Conservation (phyloP, 495 filamentous ascomycete genomes). For the Cryomyces antarcticus region DNA sequence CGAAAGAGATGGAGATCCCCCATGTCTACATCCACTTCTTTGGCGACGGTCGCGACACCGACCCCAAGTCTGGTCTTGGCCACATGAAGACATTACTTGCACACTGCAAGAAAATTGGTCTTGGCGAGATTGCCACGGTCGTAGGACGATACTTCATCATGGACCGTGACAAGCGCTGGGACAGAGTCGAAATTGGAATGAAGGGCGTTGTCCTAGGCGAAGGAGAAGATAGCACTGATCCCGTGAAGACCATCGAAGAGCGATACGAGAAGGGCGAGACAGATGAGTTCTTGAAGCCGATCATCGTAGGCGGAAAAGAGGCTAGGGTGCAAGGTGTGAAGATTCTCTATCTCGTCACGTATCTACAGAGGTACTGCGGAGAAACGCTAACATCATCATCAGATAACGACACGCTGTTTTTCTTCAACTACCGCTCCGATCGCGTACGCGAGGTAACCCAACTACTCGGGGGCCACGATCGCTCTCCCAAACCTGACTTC, state of each 20-base stretch:
- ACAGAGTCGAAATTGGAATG: constrained; percentile 73
- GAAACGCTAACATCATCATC: constrained; percentile 2
- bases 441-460: constrained; percentile 94
- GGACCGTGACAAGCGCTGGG: constrained; percentile 99
- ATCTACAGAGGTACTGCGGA: neutral
- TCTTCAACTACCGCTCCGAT: constrained; percentile 99
- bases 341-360: neutral
- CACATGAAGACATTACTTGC: constrained; percentile 74
- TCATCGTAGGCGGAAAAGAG: constrained; percentile 76
- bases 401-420: constrained; percentile 90
- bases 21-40: constrained; percentile 98
- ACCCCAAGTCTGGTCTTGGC: constrained; percentile 71
- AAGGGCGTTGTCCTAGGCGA: constrained; percentile 72
- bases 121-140: constrained; percentile 77
- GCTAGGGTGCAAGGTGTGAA: constrained; percentile 56
- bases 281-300: constrained; percentile 96
- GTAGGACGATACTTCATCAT: constrained; percentile 96
- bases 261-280: constrained; percentile 73
- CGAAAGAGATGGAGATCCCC: constrained; percentile 70
- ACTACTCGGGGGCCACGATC: constrained; percentile 76
- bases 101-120: constrained; percentile 59
- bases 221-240: constrained; percentile 66
- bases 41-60: constrained; percentile 91
- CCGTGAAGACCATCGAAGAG: constrained; percentile 67
- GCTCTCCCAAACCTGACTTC: constrained; percentile 76